Evolutionary conservation across 2,329 filamentous ascomycete genomes (phyloP), one percentile per base, ranked within the genome.

Genomic region (Knoxdaviesia proteae): DNA sequence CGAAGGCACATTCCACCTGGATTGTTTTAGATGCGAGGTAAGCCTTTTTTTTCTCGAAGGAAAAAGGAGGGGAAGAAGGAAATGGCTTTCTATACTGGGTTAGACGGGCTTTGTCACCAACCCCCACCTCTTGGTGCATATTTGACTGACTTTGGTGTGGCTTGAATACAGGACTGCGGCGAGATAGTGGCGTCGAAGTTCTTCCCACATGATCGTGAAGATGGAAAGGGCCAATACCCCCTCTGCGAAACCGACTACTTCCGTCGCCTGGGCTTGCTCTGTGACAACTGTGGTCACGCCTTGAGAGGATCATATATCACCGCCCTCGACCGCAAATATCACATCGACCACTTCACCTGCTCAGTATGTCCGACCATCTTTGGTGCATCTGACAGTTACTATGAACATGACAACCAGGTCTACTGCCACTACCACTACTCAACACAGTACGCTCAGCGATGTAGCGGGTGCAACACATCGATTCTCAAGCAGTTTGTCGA

Each of bases 391-490:
- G 90, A 98, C 64, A 94, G 87, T 58, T 98, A 98, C 60, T 98
- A 98, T 61, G 90, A 98, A 60, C 90, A 98, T 55, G 87, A 94
- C 53, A 80, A 84, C 49, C 81, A 84, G 52, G 90, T 98, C 31
- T 98, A 94, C 59, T 98, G 90, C 59, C 90, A 98, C 58, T 98
- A 92, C 57, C 90, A 98, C 60, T 98, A 98, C 59, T 96, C 88
- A 8, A 98, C 90, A 10, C 84, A 86, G 54, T 96, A 94, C 56
- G 90, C 90, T 34, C 88, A 96, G 56, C 74, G 84, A 44, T 98
- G 90, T 59, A 94, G 93, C 58, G 90, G 90, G 49, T 98, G 90
- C 54, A 86, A 94, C 54, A 94, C 88, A 3, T 84, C 90, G 42
- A 98, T 98, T 48, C 67, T 98, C 38, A 98, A 98, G 63, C 90